These are phyloP conservation scores for Yamadazyma nakazawae DNA, from an alignment of 805 yeast genomes.

Conservation along the genomic window DNA sequence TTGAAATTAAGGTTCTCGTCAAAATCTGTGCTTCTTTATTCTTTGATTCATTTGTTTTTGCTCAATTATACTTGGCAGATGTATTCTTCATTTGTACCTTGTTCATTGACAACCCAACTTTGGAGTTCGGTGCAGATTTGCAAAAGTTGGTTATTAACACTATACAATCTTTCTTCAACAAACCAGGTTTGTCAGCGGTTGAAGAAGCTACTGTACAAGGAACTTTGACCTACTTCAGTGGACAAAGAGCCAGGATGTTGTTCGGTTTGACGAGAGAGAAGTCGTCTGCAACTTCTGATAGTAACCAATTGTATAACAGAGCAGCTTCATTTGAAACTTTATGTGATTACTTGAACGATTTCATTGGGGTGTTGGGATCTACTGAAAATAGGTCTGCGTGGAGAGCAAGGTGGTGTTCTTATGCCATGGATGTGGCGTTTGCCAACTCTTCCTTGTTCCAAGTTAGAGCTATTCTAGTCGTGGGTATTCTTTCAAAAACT, in stretches of 20 bases:
- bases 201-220: constrained; percentile 43
- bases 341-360: constrained; percentile 50
- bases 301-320: constrained; percentile 37
- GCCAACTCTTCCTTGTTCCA: constrained; percentile 55
- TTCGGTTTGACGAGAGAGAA: constrained; percentile 65
- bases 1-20: constrained; percentile 67
- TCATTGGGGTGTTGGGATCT: constrained; percentile 49
- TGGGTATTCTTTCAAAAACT: constrained; percentile 63
- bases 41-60: constrained; percentile 63
- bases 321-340: constrained; percentile 54
- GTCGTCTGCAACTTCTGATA: constrained; percentile 33
- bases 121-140: constrained; percentile 57
- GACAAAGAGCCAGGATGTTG: constrained; percentile 65
- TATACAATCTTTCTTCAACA: constrained; percentile 64
- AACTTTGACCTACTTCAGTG: constrained; percentile 46
- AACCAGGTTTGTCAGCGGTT: constrained; percentile 43
- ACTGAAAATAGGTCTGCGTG: constrained; percentile 50
- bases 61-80: constrained; percentile 68
- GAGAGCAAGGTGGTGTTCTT: constrained; percentile 64
- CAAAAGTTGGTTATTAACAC: constrained; percentile 63
- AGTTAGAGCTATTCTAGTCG: constrained; percentile 61
- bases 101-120: constrained; percentile 49
- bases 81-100: constrained; percentile 64
- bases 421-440: constrained; percentile 62
- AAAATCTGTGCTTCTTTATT: constrained; percentile 61